Base-by-base conservation (phyloP, 805 yeast species). In the Candida manassasensis region DNA sequence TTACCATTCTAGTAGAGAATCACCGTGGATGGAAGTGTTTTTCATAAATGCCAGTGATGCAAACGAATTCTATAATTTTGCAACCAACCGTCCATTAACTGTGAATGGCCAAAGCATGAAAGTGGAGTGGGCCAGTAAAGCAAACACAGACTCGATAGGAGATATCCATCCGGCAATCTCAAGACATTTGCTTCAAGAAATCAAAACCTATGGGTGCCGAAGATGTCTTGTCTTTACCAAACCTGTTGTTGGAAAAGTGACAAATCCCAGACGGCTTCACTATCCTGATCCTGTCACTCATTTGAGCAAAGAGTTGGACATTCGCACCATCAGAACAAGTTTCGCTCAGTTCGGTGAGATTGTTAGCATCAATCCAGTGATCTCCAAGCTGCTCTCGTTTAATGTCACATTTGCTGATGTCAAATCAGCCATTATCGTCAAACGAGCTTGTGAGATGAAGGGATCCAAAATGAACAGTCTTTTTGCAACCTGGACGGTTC, bases 361-460 rank as follows among this genome's bases (percentile, higher is more conserved):
- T 3, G 56, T 79, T 10, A 86, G 81, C 26, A 57, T 82, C 2
- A 57, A 74, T 1, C 84, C 93, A 3, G 72, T 82, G n/a, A 65
- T 84, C 4, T 81, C 88, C 2, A 64, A 79, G 35, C 80, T 73
- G 46, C 51, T 82, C 19, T 72, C 86, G 39, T 64, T 84, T 43
- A 67, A 80, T 8, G 57, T 84, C 11, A 78, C 75, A 34, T 84
- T 67, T 52, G 68, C 66, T 32, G 80, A 80, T 45, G 69, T 81
- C 4, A 53, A 70, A 22, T 62, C 78, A 11, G 84, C 93, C 0
- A 71, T 84, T 16, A 49, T 53, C 5, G 86, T 82, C 3, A 80
- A 78, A 53, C 56, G 57, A 21, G 67, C 62, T 24, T 67, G 71
- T 40, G 59, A 52, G 27, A 39, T 47, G 3, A 38, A 32, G 11